Evolutionary conservation across 352 stramenopile genomes (phyloP), one percentile per base, ranked within the genome.

Genomic region (Phytopythium vexans): DNA sequence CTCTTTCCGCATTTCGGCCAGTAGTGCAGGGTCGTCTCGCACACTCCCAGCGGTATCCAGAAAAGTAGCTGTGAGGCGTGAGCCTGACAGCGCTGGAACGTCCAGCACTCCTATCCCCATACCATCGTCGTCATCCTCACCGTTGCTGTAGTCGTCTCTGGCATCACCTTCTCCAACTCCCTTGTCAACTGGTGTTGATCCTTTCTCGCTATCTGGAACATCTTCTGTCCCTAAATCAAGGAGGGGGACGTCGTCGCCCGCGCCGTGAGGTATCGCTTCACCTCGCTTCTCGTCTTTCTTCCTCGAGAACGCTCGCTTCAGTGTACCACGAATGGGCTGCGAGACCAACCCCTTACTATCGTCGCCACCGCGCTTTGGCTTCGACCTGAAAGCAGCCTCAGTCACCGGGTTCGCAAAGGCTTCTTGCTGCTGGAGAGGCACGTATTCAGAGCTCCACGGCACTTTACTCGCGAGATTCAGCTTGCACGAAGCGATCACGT

Each of bases 391-490:
- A 1, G 48, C 34, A 11, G 33, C 35, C 1, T 40, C 33, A n/a
- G 56, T 59, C 6, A 54, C 64, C 7, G 78, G 76, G 38, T 76
- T 84, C 32, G 72, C 56, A 41, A 92, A 92, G 5, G 54, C 56
- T 21, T 64, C 53, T 40, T 72, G 58, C 15, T 66, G 52, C 37
- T 51, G 49, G 31, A 56, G 72, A 44, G 48, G 64, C 12, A 70
- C 64, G 51, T 82, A 90, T 3, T 76, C 73, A 0, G 64, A 37
- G 49, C 76, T 90, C 82, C 82, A 92, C 1, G 82, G 82, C 33
- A 92, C 42, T 55, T 92, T 92, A 5, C 38, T 66, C 8, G 64
- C 41, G 14, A 92, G 53, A 39, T 88, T 66, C 4, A 92, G 68
- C 8, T 80, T 66, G 37, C 74, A 86, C 0, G 77, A 79, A 0